Percentiles rank a stretch among this genome's conserved stretches.
phyloP scores from a whole-genome alignment of 352 stramenopile species.

The Pythium dissotocum region DNA sequence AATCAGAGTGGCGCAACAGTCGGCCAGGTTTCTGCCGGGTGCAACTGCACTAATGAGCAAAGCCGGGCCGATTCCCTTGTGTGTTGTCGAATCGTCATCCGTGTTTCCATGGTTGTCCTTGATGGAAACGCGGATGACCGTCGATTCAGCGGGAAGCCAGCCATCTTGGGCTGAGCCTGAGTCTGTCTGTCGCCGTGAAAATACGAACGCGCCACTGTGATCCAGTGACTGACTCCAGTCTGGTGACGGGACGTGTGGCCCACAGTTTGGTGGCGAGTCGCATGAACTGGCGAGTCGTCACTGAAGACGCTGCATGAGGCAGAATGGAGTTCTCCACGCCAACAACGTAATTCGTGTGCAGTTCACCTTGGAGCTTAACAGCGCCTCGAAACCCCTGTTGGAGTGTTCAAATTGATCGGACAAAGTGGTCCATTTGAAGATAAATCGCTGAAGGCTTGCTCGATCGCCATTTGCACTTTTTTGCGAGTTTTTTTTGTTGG shows the following conservation, averaged over 20 bases:
- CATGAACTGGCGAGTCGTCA: neutral
- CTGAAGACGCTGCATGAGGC: too few relatives aligned
- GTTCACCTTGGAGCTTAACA: too few relatives aligned
- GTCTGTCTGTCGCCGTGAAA: neutral
- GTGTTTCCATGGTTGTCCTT: neutral
- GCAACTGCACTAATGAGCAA: slow-evolving; percentile 21
- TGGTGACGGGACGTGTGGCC: neutral
- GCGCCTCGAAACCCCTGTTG: too few relatives aligned
- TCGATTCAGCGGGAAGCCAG: neutral
- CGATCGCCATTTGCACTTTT: too few relatives aligned
- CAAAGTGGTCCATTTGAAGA: too few relatives aligned
- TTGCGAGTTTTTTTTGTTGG: neutral
- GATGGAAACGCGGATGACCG: too few relatives aligned
- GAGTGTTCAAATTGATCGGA: too few relatives aligned
- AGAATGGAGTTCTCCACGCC: too few relatives aligned
- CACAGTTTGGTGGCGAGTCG: too few relatives aligned
- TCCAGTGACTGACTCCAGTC: neutral
- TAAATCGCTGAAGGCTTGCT: too few relatives aligned
- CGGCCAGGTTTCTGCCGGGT: slow-evolving; percentile 4
- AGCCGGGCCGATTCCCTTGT: slow-evolving; percentile 14
- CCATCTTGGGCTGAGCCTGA: neutral
- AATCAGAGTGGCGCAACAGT: slow-evolving; percentile 19
- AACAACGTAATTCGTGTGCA: too few relatives aligned
- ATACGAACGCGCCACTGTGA: neutral
- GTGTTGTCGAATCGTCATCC: slow-evolving; percentile 15